Evolutionary conservation across 2,329 filamentous ascomycete genomes (phyloP).

Genomic region (Penicillium brevicompactum): DNA sequence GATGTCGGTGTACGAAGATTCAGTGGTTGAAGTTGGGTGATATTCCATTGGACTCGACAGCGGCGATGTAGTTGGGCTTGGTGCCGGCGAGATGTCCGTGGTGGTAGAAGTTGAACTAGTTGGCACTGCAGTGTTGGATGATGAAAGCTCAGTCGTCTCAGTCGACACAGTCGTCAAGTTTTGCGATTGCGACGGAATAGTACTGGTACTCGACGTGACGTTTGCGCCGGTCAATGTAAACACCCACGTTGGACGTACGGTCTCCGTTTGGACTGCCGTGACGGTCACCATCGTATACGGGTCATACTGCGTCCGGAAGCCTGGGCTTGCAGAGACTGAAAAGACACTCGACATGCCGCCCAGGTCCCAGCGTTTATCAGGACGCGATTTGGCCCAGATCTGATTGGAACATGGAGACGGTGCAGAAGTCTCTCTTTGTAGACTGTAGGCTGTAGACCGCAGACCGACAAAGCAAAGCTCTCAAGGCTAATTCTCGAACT

Average conservation of each 20-base stretch:
- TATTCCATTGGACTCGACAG: neutral
- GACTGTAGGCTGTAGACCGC: neutral
- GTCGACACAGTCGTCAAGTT: neutral
- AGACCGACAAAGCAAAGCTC: neutral
- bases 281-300: neutral
- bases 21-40: neutral
- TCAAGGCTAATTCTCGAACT: neutral
- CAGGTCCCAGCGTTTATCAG: neutral
- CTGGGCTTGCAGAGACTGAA: neutral
- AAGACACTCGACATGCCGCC: constrained; percentile 5
- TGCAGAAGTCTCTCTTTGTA: neutral
- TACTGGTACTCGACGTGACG: neutral
- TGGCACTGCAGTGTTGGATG: neutral
- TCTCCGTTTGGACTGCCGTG: constrained; percentile 5
- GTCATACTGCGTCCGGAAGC: neutral
- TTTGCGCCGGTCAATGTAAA: neutral
- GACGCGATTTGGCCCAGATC: neutral
- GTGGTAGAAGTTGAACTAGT: neutral
- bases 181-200: neutral
- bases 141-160: neutral
- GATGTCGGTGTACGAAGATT: neutral
- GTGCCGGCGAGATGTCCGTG: neutral
- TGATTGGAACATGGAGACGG: constrained; percentile 5
- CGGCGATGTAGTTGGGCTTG: neutral
- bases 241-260: constrained; percentile 6